phyloP scores from a whole-genome alignment of 1,284 basidiomycete genomes.

The Ustilago sp. region DNA sequence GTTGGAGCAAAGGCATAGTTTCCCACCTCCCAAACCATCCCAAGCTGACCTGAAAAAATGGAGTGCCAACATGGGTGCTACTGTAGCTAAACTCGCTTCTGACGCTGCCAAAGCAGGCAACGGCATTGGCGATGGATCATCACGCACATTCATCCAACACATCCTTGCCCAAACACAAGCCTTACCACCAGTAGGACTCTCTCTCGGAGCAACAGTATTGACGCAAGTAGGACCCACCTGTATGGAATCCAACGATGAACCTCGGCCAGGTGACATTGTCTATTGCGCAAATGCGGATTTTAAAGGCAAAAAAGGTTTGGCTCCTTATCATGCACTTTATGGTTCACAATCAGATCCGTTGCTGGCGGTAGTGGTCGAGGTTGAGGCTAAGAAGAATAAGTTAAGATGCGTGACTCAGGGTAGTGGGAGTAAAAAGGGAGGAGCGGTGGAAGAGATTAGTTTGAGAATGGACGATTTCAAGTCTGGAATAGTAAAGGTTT shows the following conservation, averaged over 20 bases:
- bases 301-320: slow-evolving; percentile 85
- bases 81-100: slow-evolving; percentile 75
- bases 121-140: slow-evolving; percentile 81
- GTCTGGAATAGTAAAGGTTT: slow-evolving; percentile 77
- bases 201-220: slow-evolving; percentile 41
- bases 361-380: slow-evolving; percentile 82
- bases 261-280: slow-evolving; percentile 86
- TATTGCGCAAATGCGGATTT: slow-evolving; percentile 81
- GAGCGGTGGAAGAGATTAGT: slow-evolving; percentile 79
- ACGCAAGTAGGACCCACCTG: slow-evolving; percentile 78
- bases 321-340: slow-evolving; percentile 77
- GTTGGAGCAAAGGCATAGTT: slow-evolving; percentile 44
- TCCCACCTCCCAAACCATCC: slow-evolving; percentile 48
- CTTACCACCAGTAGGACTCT: slow-evolving; percentile 58
- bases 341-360: slow-evolving; percentile 76
- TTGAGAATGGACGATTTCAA: slow-evolving; percentile 90
- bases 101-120: slow-evolving; percentile 79
- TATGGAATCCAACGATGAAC: slow-evolving; percentile 80
- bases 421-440: slow-evolving; percentile 69
- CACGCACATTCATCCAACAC: slow-evolving; percentile 79
- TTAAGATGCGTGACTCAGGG: slow-evolving; percentile 73
- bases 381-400: slow-evolving; percentile 69
- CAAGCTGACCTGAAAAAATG: slow-evolving; percentile 78
- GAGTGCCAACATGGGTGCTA: slow-evolving; percentile 80
- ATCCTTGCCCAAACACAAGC: slow-evolving; percentile 77